Evolutionary conservation across 2,329 filamentous ascomycete genomes (phyloP), one percentile per base, ranked within the genome.

Genomic region (Epichloe sp.): DNA sequence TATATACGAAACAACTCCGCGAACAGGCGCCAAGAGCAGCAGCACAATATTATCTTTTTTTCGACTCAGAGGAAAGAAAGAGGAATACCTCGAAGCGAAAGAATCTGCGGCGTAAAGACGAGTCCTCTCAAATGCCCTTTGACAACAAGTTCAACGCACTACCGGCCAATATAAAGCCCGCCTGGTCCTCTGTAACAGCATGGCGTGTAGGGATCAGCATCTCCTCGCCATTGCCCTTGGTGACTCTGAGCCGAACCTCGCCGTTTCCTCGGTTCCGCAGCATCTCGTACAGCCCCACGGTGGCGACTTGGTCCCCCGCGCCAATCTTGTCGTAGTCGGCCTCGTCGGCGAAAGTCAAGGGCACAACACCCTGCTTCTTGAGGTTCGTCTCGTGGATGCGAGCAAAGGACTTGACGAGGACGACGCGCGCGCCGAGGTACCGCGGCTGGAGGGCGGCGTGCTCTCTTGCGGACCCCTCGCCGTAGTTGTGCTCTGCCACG

Each of bases 361-460:
- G 93, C 44, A 98, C 88, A 36, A 98, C 86, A 56, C 93, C 93
- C 72, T 98, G 93, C 74, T 95, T 95, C 81, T 95, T 95, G 58
- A 95, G 73, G 67, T 95, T 95, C 34, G 89, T 95, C 76, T 95
- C 89, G 72, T 95, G 89, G 65, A 95, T 95, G 49, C 89, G 83
- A 0, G 89, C 89, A 64, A 95, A 95, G 38, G 80, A 86, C 74
- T 95, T 95, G 52, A 85, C 77, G 17, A 95, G 77, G 52, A 95
- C 88, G 62, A 95, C 76, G 47, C 87, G 79, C 19, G 86, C 88
- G 53, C 89, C 90, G 2, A 95, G 82, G 70, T 90, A 95, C n/a
- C 89, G 78, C 2, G 89, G 90, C 67, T 95, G 89, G 37, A 95
- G 75, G 1, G 89, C 89, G 21, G 89, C 89, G 70, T 95, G 89